phyloP scores from a whole-genome alignment of 345 rosid species.

The Salix exigua region DNA sequence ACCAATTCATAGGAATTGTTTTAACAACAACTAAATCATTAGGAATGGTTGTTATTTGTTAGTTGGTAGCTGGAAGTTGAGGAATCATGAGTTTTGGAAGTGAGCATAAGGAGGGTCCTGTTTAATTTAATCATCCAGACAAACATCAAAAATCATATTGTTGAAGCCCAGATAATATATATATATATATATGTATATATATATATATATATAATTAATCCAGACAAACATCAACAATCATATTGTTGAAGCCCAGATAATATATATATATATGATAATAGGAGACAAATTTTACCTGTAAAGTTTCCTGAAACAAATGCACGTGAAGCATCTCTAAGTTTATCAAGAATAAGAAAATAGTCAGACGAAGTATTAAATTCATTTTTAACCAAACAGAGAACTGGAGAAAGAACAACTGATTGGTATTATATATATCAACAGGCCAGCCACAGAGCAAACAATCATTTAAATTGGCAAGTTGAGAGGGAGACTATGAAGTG shows the following conservation, averaged over 20 bases:
- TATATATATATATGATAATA: background rate
- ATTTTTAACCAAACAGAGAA: background rate
- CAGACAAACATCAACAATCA: too few relatives aligned
- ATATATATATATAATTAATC: too few relatives aligned
- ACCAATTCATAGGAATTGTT: background rate
- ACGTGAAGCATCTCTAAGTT: conserved; percentile 81
- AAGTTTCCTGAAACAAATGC: conserved; percentile 97
- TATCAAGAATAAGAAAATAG: conserved; percentile 20
- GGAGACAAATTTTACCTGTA: conserved; percentile 49
- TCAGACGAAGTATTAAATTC: background rate
- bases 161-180: background rate
- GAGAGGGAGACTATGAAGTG: too few relatives aligned
- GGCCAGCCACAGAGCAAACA: background rate
- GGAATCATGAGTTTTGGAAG: background rate
- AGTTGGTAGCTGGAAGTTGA: background rate
- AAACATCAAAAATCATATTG: too few relatives aligned
- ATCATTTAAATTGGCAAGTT: background rate
- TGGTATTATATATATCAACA: too few relatives aligned
- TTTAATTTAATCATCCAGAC: too few relatives aligned
- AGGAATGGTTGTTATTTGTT: background rate
- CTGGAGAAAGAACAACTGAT: background rate
- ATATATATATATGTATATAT: too few relatives aligned
- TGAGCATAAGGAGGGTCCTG: background rate
- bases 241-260: background rate
- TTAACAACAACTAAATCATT: background rate